Evolutionary conservation across 2,329 filamentous ascomycete genomes (phyloP).

Genomic region (Penicillium sp.): DNA sequence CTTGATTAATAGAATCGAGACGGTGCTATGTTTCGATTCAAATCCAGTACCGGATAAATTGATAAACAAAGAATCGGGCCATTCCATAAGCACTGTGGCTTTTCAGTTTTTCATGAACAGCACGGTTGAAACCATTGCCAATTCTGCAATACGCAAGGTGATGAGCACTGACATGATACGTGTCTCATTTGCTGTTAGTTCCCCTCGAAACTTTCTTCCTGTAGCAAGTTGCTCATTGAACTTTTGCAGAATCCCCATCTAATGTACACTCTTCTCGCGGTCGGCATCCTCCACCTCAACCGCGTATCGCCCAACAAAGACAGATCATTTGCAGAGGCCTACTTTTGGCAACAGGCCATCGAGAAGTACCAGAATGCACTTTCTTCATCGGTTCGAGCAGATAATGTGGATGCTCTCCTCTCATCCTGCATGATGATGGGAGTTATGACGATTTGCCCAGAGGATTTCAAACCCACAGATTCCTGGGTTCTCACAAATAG

Average conservation of each 20-base stretch:
- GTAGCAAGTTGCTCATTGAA: neutral
- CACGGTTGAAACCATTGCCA: slow-evolving; percentile 17
- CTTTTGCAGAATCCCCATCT: slow-evolving; percentile 28
- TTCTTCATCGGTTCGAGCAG: slow-evolving; percentile 14
- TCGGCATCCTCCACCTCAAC: slow-evolving; percentile 33
- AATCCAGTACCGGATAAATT: neutral
- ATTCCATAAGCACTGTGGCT: slow-evolving; percentile 15
- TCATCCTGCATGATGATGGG: slow-evolving; percentile 39
- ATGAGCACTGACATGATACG: slow-evolving; percentile 32
- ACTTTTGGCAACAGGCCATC: slow-evolving; percentile 37
- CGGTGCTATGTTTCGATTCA: slow-evolving; percentile 8
- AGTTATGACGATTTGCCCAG: slow-evolving; percentile 28
- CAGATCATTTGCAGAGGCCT: slow-evolving; percentile 27
- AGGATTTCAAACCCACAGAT: slow-evolving; percentile 26
- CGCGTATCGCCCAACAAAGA: slow-evolving; percentile 25
- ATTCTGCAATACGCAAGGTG: slow-evolving; percentile 19
- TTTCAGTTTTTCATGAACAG: slow-evolving; percentile 28
- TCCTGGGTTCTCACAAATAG: slow-evolving; percentile 36
- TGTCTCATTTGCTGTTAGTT: slow-evolving; percentile 28
- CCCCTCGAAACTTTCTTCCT: too few species aligned
- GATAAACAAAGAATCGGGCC: neutral
- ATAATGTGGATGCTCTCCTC: slow-evolving; percentile 32
- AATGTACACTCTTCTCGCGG: slow-evolving; percentile 37
- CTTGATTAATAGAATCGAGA: slow-evolving; percentile 18
- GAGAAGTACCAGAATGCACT: slow-evolving; percentile 32